Base-by-base conservation (phyloP, 2,329 filamentous ascomycete genomes). In the Lojkania enalia region DNA sequence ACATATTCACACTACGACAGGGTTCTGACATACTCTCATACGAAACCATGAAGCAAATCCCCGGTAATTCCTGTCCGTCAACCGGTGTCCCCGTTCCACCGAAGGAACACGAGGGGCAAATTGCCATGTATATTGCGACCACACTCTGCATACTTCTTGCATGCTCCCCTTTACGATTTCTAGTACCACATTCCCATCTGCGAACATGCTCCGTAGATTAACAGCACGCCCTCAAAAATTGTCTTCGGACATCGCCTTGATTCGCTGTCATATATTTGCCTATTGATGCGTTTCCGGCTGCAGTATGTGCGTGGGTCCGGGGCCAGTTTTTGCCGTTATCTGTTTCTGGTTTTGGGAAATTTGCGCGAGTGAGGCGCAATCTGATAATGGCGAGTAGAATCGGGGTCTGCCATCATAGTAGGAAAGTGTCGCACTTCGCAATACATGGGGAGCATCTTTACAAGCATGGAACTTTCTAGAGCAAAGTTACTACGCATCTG, bases 61-160 rank as follows among this genome's bases (percentile, higher is more conserved):
- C 6, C 30, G 9, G 14, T 33, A 7, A 16, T 9, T 16, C 30
- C 9, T 16, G 30, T 15, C 16, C 14, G 7, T 33, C 30, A 9
- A 44, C 39, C 29, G 44, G 37, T 27, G 19, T 16, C 32, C 21
- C 25, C 13, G 19, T 32, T 27, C 37, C n/a, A 14, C 13, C 30
- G n/a, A 32, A 32, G 14, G 42, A 46, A 49, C 47, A 49, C 47
- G 47, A 46, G 42, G 42, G 39, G 42, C 32, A 49, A 25, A 45
- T 48, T 43, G 30, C 18, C 31, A 13, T 35, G 20, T 40, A 46
- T 40, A 36, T 36, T 19, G 19, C 15, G 23, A 14, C 13, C 23
- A 20, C 11, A 7, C 13, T 38, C 23, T n/a, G n/a, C n/a, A n/a
- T n/a, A n/a, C n/a, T n/a, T n/a, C n/a, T n/a, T n/a, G n/a, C n/a